Conservation (phyloP, 208 protist species). For the Strigomonas galati region DNA sequence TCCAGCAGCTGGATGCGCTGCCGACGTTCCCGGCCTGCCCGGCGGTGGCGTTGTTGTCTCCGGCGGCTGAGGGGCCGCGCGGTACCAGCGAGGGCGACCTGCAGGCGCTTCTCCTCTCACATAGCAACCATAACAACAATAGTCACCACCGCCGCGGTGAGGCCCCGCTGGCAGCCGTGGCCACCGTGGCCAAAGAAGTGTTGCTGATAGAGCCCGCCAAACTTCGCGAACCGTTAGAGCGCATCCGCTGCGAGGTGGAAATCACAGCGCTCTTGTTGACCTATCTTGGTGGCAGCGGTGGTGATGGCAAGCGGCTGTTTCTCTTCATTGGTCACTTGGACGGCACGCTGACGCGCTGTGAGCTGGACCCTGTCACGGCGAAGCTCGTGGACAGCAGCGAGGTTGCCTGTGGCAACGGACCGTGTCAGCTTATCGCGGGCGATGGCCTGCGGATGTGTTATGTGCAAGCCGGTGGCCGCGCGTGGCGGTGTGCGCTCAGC, state of each 20-base stretch:
- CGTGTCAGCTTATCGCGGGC: constrained; percentile 66
- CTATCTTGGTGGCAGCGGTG: constrained; percentile 31
- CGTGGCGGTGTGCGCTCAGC: constrained; percentile 67
- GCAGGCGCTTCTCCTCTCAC: constrained; percentile 24
- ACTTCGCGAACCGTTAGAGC: constrained; percentile 68
- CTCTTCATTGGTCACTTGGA: constrained; percentile 73
- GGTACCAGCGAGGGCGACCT: constrained; percentile 25
- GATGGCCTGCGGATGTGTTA: constrained; percentile 75
- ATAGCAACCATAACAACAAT: constrained; percentile 14
- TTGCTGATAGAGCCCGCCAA: constrained; percentile 58
- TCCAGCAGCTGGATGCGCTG: constrained; percentile 53
- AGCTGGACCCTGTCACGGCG: constrained; percentile 53
- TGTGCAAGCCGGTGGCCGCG: constrained; percentile 50
- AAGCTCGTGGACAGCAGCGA: constrained; percentile 47
- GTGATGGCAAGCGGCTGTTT: constrained; percentile 38
- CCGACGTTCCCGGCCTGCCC: constrained; percentile 60
- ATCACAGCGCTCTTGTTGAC: constrained; percentile 80
- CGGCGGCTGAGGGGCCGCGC: constrained; percentile 31
- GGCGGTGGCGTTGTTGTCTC: constrained; percentile 59
- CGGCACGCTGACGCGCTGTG: constrained; percentile 61
- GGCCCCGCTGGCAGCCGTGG: constrained; percentile 57
- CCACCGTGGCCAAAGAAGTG: constrained; percentile 60
- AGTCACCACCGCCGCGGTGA: constrained; percentile 8
- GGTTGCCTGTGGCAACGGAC: constrained; percentile 48
- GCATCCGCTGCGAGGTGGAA: constrained; percentile 33